A percentile compares a stretch with the other conserved stretches of the same genome.
Evolutionary conservation across 2,329 filamentous ascomycete species (phyloP).

Genomic region (Pseudogymnoascus pannorum): DNA sequence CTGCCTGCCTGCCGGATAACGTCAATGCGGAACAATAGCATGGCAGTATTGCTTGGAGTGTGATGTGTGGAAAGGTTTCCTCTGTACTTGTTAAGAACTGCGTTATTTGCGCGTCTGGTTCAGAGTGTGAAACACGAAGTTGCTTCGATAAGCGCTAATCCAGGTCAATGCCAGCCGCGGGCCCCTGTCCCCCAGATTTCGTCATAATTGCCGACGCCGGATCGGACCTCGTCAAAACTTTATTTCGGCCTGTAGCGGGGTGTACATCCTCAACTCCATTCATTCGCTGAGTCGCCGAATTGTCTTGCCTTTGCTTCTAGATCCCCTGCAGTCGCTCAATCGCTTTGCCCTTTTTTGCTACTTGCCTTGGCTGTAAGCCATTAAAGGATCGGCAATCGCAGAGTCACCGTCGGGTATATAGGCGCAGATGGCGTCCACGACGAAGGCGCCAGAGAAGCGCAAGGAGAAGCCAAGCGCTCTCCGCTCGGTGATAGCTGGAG

Average conservation of each 20-base stretch:
- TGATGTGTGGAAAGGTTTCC: neutral
- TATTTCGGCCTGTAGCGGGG: neutral
- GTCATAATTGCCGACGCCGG: slow-evolving; percentile 4
- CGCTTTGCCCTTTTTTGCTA: neutral
- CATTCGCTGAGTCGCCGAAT: neutral
- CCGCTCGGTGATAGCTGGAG: slow-evolving; percentile 85
- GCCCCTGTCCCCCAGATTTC: slow-evolving; percentile 6
- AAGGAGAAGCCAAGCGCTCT: slow-evolving; percentile 63
- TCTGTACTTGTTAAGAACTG: neutral
- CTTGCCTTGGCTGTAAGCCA: slow-evolving; percentile 2
- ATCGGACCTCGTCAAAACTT: slow-evolving; percentile 8
- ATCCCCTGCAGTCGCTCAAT: neutral
- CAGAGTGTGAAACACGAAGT: neutral
- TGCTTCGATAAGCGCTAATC: neutral
- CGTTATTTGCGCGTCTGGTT: neutral
- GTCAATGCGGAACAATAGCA: neutral
- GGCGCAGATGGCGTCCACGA: neutral
- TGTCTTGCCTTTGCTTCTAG: neutral
- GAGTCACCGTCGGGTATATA: neutral
- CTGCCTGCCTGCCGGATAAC: neutral
- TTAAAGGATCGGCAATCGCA: slow-evolving; percentile 4
- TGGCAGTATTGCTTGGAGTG: neutral
- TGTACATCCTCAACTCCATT: neutral
- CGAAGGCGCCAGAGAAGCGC: slow-evolving; percentile 28
- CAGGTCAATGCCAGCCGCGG: neutral